phyloP scores from a whole-genome alignment of 129 eudicot species.

The Helianthus annuus region DNA sequence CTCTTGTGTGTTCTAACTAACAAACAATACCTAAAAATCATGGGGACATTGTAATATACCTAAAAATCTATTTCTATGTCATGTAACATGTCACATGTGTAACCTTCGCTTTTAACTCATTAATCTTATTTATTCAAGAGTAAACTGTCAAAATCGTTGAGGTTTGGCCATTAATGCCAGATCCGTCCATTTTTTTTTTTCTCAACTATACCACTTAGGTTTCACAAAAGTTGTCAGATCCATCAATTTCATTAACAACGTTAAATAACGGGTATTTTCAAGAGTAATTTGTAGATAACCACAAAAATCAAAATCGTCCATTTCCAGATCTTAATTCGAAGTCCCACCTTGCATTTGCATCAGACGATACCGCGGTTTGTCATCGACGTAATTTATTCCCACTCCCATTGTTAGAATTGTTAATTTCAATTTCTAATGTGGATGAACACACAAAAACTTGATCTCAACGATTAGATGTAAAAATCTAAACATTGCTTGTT shows the following conservation, averaged over 20 bases:
- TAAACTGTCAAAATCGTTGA: no score
- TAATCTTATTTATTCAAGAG: not conserved
- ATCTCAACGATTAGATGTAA: not conserved
- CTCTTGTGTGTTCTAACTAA: not conserved
- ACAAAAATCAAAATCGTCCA: not conserved
- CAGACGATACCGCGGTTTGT: not conserved
- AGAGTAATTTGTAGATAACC: no score
- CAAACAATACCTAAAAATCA: not conserved
- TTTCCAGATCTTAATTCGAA: constrained; percentile 7
- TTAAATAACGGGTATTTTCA: no score
- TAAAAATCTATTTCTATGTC: not conserved
- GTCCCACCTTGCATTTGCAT: not conserved
- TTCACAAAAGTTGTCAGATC: no score
- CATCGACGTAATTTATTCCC: not conserved
- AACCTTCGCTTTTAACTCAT: not conserved
- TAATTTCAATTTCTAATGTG: not conserved
- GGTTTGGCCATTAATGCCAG: no score
- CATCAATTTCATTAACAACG: no score
- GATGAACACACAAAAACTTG: not conserved
- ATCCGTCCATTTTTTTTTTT: no score
- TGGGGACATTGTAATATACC: not conserved
- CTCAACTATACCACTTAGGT: no score
- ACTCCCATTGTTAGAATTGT: not conserved
- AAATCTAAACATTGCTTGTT: not conserved
- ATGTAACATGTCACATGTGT: no score